These are phyloP conservation scores for Tillandsia leiboldiana DNA, from an alignment of 176 grass and related monocot genomes.

Conservation along the genomic window DNA sequence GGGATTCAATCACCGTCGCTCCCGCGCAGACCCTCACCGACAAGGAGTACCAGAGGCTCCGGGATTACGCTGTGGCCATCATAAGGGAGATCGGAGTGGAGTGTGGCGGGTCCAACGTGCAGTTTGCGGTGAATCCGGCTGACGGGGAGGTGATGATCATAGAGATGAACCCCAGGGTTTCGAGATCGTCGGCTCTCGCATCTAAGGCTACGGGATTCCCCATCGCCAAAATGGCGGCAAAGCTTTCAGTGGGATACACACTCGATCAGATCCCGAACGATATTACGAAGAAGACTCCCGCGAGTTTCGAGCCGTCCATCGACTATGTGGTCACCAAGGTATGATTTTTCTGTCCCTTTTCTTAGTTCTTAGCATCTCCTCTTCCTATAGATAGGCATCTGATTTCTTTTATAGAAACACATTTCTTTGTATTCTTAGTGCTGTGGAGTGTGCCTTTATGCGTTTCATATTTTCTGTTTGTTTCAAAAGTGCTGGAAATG, in stretches of 20 bases:
- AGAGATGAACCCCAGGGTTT: slow-evolving; percentile 98
- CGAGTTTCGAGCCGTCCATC: slow-evolving; percentile 96
- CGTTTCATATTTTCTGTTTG: no score
- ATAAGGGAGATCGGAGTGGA: slow-evolving; percentile 97
- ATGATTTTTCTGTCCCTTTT: slow-evolving; percentile 1
- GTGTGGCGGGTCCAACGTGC: slow-evolving; percentile 93
- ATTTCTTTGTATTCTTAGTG: slow-evolving; percentile 13
- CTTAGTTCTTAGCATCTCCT: not conserved
- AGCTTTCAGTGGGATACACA: slow-evolving; percentile 88
- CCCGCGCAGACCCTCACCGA: slow-evolving; percentile 91
- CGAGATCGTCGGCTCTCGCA: slow-evolving; percentile 80
- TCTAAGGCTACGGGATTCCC: slow-evolving; percentile 90
- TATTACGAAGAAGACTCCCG: slow-evolving; percentile 98
- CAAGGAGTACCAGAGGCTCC: slow-evolving; percentile 93
- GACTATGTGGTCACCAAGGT: slow-evolving; percentile 99
- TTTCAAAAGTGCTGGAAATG: not conserved
- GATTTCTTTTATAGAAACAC: not conserved
- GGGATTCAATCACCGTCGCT: slow-evolving; percentile 89
- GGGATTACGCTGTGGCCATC: slow-evolving; percentile 73
- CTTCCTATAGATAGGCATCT: not conserved
- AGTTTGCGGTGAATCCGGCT: slow-evolving; percentile 77
- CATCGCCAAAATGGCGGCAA: slow-evolving; percentile 96
- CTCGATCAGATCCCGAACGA: slow-evolving; percentile 96
- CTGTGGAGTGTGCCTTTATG: not conserved
- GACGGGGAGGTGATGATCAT: slow-evolving; percentile 99